A percentile compares a stretch with the other conserved stretches of the same genome.
Evolutionary conservation across 495 filamentous ascomycete genomes (phyloP).

Genomic region (Aspergillus steynii): DNA sequence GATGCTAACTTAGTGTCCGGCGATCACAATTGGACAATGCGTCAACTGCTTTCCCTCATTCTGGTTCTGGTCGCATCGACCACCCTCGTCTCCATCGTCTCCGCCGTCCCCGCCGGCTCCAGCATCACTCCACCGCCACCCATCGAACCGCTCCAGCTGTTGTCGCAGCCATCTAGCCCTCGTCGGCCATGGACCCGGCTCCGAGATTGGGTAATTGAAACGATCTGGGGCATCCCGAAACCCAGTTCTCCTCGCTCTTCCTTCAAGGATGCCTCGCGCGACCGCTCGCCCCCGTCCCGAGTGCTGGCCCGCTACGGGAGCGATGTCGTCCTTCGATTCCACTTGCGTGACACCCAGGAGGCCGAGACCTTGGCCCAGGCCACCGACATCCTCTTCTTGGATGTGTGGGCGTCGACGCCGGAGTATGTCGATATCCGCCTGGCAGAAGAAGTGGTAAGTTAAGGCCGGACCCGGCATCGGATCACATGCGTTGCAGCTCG

Average conservation of each 20-base stretch:
- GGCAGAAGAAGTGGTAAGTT: conserved; percentile 69
- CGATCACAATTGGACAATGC: conserved; percentile 13
- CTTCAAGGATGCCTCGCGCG: conserved; percentile 12
- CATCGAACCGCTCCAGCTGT: conserved; percentile 36
- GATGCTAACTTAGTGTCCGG: conserved; percentile 12
- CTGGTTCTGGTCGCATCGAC: conserved; percentile 35
- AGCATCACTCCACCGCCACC: conserved; percentile 42
- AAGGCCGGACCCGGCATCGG: not conserved
- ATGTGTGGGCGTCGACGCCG: conserved; percentile 85
- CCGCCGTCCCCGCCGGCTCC: conserved; percentile 45
- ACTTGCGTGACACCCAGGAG: conserved; percentile 67
- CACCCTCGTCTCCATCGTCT: conserved; percentile 37
- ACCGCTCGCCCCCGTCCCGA: conserved; percentile 42
- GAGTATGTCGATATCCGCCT: conserved; percentile 88
- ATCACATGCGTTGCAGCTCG: conserved; percentile 6
- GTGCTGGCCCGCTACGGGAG: conserved; percentile 69
- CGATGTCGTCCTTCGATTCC: conserved; percentile 88
- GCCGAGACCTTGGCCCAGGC: conserved; percentile 73
- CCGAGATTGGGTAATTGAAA: conserved; percentile 64
- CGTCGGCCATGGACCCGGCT: conserved; percentile 52
- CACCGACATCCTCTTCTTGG: conserved; percentile 72
- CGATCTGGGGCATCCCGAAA: conserved; percentile 58
- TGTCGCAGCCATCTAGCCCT: conserved; percentile 31
- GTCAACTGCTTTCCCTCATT: conserved; percentile 16
- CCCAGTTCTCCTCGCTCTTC: conserved; percentile 13